These are phyloP conservation scores for Tolypocladium tropicale DNA, from an alignment of 2,329 filamentous ascomycete species.

Conservation along the genomic window DNA sequence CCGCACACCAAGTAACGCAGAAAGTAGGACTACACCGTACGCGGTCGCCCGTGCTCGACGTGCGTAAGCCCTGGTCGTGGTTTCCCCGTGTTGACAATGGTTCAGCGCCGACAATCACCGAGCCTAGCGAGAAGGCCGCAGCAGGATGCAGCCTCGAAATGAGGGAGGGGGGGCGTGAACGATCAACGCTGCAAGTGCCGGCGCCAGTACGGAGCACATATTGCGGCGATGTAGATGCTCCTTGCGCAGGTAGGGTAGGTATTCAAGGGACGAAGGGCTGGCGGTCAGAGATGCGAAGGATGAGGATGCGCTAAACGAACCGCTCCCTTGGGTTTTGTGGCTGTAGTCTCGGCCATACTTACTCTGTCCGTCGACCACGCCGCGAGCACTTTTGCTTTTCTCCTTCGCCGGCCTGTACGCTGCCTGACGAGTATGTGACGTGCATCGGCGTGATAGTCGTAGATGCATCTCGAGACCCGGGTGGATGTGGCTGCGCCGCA, in stretches of 20 bases:
- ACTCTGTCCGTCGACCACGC: too few relatives aligned
- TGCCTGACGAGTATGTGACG: not conserved
- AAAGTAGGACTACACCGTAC: not conserved
- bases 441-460: not conserved
- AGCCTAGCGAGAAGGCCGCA: not conserved
- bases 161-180: too few relatives aligned
- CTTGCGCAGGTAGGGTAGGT: too few relatives aligned
- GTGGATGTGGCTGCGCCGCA: not conserved
- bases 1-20: not conserved
- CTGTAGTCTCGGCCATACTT: too few relatives aligned
- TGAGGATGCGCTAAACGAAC: not conserved
- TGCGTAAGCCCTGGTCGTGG: not conserved
- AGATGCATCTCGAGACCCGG: not conserved
- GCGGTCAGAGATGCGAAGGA: not conserved
- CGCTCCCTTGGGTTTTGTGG: constrained; percentile 1
- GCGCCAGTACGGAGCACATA: too few relatives aligned
- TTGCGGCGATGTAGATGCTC: not conserved
- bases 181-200: not conserved
- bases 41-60: not conserved
- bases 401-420: not conserved
- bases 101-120: not conserved
- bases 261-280: too few relatives aligned
- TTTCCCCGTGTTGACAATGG: not conserved
- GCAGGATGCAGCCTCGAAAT: not conserved
- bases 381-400: not conserved